Evolutionary conservation across 2,329 filamentous ascomycete genomes (phyloP).

Genomic region (Colletotrichum sp.): DNA sequence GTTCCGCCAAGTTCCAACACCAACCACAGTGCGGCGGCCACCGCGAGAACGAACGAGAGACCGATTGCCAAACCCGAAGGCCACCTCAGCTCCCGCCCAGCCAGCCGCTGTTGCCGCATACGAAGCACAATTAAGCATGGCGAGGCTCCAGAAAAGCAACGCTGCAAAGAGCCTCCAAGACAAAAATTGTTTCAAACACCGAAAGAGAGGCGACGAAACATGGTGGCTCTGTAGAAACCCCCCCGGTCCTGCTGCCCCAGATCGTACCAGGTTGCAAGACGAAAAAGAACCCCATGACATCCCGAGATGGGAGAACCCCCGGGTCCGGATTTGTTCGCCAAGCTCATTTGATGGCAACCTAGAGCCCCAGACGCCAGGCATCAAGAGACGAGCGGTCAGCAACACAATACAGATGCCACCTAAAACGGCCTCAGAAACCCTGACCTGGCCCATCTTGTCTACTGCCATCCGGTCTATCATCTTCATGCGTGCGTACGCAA

Average conservation of each 20-base stretch:
- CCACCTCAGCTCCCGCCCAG: not conserved
- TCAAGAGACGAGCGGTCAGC: not conserved
- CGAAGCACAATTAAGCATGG: not conserved
- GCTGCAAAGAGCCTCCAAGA: conserved; percentile 11
- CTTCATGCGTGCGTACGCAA: conserved; percentile 1
- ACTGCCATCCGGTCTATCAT: conserved; percentile 19
- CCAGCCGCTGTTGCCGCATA: not conserved
- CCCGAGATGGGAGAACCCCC: not conserved
- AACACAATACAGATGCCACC: not conserved
- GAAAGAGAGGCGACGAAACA: conserved; percentile 15
- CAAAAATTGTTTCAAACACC: conserved; percentile 15
- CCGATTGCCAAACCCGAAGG: not conserved
- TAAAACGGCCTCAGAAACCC: conserved; percentile 18
- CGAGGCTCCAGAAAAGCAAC: not conserved
- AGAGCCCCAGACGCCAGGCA: not conserved
- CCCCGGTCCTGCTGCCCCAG: not conserved
- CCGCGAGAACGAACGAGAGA: conserved; percentile 3
- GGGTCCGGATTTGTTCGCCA: not conserved
- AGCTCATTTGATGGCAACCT: not conserved
- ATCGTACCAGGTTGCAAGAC: not conserved
- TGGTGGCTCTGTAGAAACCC: not conserved
- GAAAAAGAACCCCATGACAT: not conserved
- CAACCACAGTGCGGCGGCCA: not conserved
- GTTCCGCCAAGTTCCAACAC: not conserved
- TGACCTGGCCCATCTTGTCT: not conserved